phyloP scores from a whole-genome alignment of 106 monocot genomes.

The Iris macrosiphon region DNA sequence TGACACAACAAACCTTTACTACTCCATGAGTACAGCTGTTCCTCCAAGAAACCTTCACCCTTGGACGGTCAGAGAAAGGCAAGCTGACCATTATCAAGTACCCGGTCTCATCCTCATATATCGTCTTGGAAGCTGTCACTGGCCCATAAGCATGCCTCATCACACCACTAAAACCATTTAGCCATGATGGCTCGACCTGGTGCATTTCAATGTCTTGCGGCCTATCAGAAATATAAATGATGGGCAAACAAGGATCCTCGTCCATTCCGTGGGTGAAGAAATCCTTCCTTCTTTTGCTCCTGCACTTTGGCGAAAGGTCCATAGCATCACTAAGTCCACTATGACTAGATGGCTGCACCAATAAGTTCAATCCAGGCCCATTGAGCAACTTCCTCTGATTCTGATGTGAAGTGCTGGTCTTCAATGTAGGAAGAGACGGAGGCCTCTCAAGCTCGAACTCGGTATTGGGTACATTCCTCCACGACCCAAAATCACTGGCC shows the following conservation, averaged over 20 bases:
- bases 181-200: conserved; percentile 20
- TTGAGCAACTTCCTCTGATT: conserved; percentile 16
- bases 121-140: conserved; percentile 60
- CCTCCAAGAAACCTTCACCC: conserved; percentile 65
- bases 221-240: conserved; percentile 6
- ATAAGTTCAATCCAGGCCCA: conserved; percentile 18
- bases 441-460: conserved; percentile 41
- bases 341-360: conserved; percentile 13
- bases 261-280: conserved; percentile 20
- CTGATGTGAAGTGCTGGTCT: conserved; percentile 1
- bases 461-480: conserved; percentile 30
- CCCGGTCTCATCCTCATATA: conserved; percentile 57
- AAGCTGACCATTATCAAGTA: conserved; percentile 63
- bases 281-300: conserved; percentile 35
- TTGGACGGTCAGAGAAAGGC: conserved; percentile 49
- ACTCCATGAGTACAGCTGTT: conserved; percentile 57
- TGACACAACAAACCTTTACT: conserved; percentile 55
- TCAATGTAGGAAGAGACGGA: conserved; percentile 4
- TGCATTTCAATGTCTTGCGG: conserved; percentile 27
- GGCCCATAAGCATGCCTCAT: conserved; percentile 52
- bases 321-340: conserved; percentile 12
- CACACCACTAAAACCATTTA: conserved; percentile 45
- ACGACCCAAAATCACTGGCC: conserved; percentile 31
- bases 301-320: conserved; percentile 19
- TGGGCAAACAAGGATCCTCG: conserved; percentile 18